Evolutionary conservation across 1,284 basidiomycete species (phyloP).

Genomic region (Trametes versicolor): DNA sequence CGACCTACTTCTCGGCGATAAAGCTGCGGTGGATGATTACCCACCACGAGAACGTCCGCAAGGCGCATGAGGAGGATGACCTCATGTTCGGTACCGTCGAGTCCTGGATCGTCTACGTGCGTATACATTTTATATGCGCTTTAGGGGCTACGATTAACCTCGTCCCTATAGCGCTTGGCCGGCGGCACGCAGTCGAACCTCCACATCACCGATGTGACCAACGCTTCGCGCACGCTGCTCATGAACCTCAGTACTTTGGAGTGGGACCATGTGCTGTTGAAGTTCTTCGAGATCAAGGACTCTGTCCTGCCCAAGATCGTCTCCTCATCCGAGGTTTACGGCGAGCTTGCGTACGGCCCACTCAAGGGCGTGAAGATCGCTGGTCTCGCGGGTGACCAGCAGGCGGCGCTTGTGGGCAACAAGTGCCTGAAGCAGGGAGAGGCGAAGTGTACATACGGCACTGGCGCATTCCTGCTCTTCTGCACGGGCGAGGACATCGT

Average conservation of each 20-base stretch:
- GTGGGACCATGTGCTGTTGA: constrained; percentile 87
- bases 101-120: constrained; percentile 93
- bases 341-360: constrained; percentile 73
- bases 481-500: constrained; percentile 92
- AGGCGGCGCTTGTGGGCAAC: constrained; percentile 96
- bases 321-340: constrained; percentile 94
- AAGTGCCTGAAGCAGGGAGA: constrained; percentile 89
- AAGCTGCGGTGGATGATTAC: constrained; percentile 98
- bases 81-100: constrained; percentile 96
- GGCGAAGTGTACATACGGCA: constrained; percentile 96
- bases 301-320: constrained; percentile 90
- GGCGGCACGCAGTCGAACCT: constrained; percentile 74
- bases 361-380: constrained; percentile 87
- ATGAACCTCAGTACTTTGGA: constrained; percentile 85
- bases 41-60: constrained; percentile 81
- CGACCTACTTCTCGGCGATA: constrained; percentile 96
- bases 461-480: constrained; percentile 96
- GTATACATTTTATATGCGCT: constrained; percentile 43
- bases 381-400: constrained; percentile 96
- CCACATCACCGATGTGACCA: constrained; percentile 97
- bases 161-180: constrained; percentile 75
- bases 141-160: constrained; percentile 21
- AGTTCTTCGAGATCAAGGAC: constrained; percentile 87
- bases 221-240: constrained; percentile 95
- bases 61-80: constrained; percentile 86